A percentile compares a stretch with the other conserved stretches of the same genome.
Conservation (phyloP, 495 filamentous ascomycete genomes). For the Penicillium roqueforti region DNA sequence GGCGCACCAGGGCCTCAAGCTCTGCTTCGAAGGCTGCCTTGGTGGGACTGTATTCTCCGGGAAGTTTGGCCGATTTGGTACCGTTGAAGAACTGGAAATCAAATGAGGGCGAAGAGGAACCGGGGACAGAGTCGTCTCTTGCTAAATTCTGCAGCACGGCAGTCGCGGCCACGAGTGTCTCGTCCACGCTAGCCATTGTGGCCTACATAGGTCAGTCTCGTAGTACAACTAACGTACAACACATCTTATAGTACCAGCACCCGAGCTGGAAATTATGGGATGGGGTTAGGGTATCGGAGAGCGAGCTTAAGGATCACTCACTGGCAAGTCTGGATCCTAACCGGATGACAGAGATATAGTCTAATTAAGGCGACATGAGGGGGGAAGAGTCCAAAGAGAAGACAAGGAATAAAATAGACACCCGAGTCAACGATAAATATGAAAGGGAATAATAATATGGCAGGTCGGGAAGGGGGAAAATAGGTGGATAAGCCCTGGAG, state of each 20-base stretch:
- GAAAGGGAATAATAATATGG: conserved; percentile 18
- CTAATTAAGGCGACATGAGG: conserved; percentile 44
- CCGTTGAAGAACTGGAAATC: conserved; percentile 41
- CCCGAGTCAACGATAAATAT: conserved; percentile 18
- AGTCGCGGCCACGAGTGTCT: conserved; percentile 58
- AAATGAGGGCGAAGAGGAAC: conserved; percentile 40
- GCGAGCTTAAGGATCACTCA: conserved; percentile 19
- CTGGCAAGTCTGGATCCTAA: conserved; percentile 37
- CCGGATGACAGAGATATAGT: conserved; percentile 29
- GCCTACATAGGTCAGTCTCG: conserved; percentile 26
- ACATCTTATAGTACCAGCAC: not conserved
- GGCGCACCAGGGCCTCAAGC: conserved; percentile 60
- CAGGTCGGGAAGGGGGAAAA: conserved; percentile 16
- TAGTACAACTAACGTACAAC: not conserved
- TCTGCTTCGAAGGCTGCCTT: conserved; percentile 69
- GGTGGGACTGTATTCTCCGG: conserved; percentile 57
- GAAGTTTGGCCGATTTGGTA: conserved; percentile 51
- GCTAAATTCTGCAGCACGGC: conserved; percentile 62
- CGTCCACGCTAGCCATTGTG: conserved; percentile 57
- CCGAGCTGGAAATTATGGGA: not conserved
- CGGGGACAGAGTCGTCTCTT: conserved; percentile 39
- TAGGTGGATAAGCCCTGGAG: conserved; percentile 5
- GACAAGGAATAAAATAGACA: conserved; percentile 1
- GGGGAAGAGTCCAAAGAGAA: conserved; percentile 15
- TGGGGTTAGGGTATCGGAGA: not conserved